A percentile compares a stretch with the other conserved stretches of the same genome.
phyloP scores from a whole-genome alignment of 1,139 yeast species.

The Debaryomyces udenii region DNA sequence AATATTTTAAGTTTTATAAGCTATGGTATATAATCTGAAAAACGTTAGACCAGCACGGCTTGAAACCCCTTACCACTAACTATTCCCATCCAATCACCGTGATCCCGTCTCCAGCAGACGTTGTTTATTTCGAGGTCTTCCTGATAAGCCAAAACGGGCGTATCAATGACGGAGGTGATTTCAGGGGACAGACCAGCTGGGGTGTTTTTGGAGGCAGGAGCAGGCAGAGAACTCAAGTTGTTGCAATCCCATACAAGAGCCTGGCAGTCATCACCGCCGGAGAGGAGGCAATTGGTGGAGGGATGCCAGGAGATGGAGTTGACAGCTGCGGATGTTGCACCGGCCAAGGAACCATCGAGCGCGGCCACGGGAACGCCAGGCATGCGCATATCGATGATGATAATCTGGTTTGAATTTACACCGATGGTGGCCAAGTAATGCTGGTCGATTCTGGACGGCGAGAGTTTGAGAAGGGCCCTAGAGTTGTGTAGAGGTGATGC shows the following conservation, averaged over 20 bases:
- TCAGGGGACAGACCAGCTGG: constrained; percentile 13
- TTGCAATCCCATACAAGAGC: constrained; percentile 82
- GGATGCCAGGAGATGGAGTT: constrained; percentile 90
- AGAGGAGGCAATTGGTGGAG: constrained; percentile 60
- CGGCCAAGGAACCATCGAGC: constrained; percentile 66
- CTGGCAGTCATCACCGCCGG: constrained; percentile 92
- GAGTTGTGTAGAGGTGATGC: constrained; percentile 29
- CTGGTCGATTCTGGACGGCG: constrained; percentile 81
- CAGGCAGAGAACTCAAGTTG: constrained; percentile 21
- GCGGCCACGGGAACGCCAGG: constrained; percentile 81
- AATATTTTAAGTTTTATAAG: background rate
- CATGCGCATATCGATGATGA: constrained; percentile 80
- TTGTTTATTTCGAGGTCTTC: constrained; percentile 74
- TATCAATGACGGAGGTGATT: constrained; percentile 28
- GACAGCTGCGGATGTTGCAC: constrained; percentile 52
- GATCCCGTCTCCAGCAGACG: constrained; percentile 66
- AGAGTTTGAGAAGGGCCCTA: constrained; percentile 70
- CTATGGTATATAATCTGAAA: too few species aligned
- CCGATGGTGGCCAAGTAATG: constrained; percentile 79
- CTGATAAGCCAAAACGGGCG: constrained; percentile 57
- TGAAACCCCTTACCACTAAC: constrained; percentile 83
- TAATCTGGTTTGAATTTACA: constrained; percentile 65
- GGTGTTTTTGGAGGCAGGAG: constrained; percentile 9
- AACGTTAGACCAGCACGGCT: constrained; percentile 50
- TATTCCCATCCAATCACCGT: constrained; percentile 81